Evolutionary conservation across 1,139 yeast species (phyloP).

Genomic region (Diutina siamensis): DNA sequence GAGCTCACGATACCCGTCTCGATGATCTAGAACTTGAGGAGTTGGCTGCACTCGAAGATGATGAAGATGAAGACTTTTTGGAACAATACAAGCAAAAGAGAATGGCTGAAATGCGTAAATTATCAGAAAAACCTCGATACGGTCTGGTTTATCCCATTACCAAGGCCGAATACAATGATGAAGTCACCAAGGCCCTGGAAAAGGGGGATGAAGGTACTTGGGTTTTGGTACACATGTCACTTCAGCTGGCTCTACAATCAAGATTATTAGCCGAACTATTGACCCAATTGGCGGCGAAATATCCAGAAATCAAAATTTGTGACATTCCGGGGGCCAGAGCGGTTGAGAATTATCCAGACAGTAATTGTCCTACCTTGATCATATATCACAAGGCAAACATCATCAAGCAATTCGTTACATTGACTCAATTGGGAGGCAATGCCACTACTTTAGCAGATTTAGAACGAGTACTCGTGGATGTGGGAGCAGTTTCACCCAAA

Average conservation of each 20-base stretch:
- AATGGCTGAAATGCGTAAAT: slow-evolving; percentile 54
- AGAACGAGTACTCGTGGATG: slow-evolving; percentile 54
- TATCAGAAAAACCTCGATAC: slow-evolving; percentile 51
- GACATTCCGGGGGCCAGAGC: slow-evolving; percentile 86
- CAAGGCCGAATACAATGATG: slow-evolving; percentile 79
- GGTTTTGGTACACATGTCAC: slow-evolving; percentile 72
- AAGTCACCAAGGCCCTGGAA: slow-evolving; percentile 69
- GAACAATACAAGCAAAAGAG: slow-evolving; percentile 67
- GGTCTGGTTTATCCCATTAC: slow-evolving; percentile 70
- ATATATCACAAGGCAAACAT: slow-evolving; percentile 71
- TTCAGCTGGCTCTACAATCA: slow-evolving; percentile 62
- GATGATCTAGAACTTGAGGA: slow-evolving; percentile 72
- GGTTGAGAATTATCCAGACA: slow-evolving; percentile 81
- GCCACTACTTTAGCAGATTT: slow-evolving; percentile 57
- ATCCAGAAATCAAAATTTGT: slow-evolving; percentile 78
- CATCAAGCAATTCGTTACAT: slow-evolving; percentile 65
- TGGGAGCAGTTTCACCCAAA: slow-evolving; percentile 49
- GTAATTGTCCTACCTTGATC: slow-evolving; percentile 82
- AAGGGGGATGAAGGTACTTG: slow-evolving; percentile 19
- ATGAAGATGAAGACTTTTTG: slow-evolving; percentile 67
- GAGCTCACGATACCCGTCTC: slow-evolving; percentile 64
- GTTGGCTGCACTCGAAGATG: slow-evolving; percentile 70
- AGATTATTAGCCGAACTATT: slow-evolving; percentile 52
- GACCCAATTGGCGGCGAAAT: slow-evolving; percentile 39
- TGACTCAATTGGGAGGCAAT: slow-evolving; percentile 77